These are phyloP conservation scores for Parasarocladium wereldwijsianum DNA, from an alignment of 2,329 filamentous ascomycete genomes.

Conservation along the genomic window DNA sequence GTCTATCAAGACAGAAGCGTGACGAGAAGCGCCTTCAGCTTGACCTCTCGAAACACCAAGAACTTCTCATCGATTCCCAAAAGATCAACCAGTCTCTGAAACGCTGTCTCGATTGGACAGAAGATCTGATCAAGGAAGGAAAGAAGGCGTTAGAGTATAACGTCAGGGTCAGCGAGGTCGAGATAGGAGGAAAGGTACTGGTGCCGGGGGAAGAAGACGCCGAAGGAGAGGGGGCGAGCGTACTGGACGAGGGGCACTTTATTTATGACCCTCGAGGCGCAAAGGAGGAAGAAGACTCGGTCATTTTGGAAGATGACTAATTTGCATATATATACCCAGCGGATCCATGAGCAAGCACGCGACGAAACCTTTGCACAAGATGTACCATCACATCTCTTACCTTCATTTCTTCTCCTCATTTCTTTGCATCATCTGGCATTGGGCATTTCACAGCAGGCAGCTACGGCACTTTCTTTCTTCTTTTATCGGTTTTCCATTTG, in stretches of 20 bases:
- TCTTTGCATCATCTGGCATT: no score
- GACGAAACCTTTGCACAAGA: no score
- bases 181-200: conserved; percentile 69
- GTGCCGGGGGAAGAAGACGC: conserved; percentile 48
- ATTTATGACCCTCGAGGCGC: no score
- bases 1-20: conserved; percentile 36
- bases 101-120: conserved; percentile 76
- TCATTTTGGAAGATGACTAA: no score
- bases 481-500: no score
- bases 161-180: conserved; percentile 64
- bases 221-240: conserved; percentile 6
- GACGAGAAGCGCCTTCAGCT: conserved; percentile 75
- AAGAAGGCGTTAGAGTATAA: conserved; percentile 75
- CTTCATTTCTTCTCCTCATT: no score
- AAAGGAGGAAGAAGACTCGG: no score
- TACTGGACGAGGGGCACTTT: not conserved
- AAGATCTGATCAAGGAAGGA: conserved; percentile 78
- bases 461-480: no score
- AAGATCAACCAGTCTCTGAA: conserved; percentile 93
- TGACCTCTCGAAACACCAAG: conserved; percentile 78
- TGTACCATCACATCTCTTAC: no score
- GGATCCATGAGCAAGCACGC: no score
- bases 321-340: no score
- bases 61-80: conserved; percentile 77
- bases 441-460: no score